Evolutionary conservation across 176 grass and related monocot genomes (phyloP), one percentile per base, ranked within the genome.

Genomic region (Lolium multiflorum): DNA sequence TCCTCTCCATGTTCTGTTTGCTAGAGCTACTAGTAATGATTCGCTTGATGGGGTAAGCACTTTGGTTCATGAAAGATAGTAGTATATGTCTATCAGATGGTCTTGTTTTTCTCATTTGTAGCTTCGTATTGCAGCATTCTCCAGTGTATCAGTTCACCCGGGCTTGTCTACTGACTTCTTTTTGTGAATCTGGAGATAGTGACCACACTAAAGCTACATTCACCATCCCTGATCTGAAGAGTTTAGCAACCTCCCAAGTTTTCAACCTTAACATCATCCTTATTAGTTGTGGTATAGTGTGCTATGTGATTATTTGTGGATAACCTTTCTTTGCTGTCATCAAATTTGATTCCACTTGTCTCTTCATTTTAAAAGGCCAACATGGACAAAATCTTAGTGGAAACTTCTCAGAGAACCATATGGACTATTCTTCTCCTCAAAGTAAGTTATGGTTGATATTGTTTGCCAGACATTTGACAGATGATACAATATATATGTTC

Each of bases 1-100:
- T 87, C 95, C 95, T 85, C 48, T 98, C 10, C 91, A 95, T 60
- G 89, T 94, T 78, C 81, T 98, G 41, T 81, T 95, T 84, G 93
- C 88, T 87, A 91, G 71, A 87, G 77, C 89, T 71, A 71, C 87
- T 71, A 52, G 63, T 15, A 59, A 88, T 80, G 74, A 70, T 88
- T 74, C 54, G 51, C 21, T 77, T 77, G 77, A 79, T 83, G 89
- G 87, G 91, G 95, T 97, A 91, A 76, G 86, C 28, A n/a, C 61
- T 59, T 70, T 15, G 54, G 56, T 52, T 71, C 31, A 71, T 44
- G 7, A n/a, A 82, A 70, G n/a, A 18, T 59, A 9, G 75, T 60
- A 24, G 24, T 69, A 67, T 81, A 11, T 48, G 38, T 38, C 24
- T 24, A 75, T 31, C 39, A 70, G 37, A 67, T 83, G 64, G 62